Evolutionary conservation across 176 grass and related monocot genomes (phyloP), one percentile per base, ranked within the genome.

Genomic region (Zea mays): DNA sequence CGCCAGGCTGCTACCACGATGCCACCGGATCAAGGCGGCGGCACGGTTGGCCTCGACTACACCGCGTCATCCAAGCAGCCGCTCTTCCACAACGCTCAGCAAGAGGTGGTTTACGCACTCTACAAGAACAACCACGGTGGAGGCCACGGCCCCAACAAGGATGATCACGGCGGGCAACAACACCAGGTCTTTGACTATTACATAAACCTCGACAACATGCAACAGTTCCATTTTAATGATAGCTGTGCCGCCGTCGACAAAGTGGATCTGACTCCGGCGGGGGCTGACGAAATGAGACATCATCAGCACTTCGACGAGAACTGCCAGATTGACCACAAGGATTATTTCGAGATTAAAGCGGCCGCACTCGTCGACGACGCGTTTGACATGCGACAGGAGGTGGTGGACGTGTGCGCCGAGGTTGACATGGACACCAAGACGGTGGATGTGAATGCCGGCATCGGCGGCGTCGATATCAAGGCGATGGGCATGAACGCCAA

Each of bases 121-220:
- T 83, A 86, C n/a, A 14, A 34, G 5, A 73, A 19, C 17, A 63
- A 89, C 16, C 10, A 14, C 64, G n/a, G n/a, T 0, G n/a, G 21
- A 4, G 14, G 42, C 2, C n/a, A 81, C 4, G 73, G 47, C 65
- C 79, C 39, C 2, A 74, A 82, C 3, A 4, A 38, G 1, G 38
- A 85, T 5, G 54, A 85, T 11, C 63, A 81, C 3, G 74, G 59
- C 0, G 65, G 61, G 16, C 83, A 79, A 33, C 76, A 88, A 15
- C 85, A 78, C 8, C 59, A n/a, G n/a, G n/a, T 65, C 0, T 83
- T 76, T 3, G 83, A 83, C 41, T 90, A 86, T 67, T 90, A 81
- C 33, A 2, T 35, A 8, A 79, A 81, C 0, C 35, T 86, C 8
- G 65, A 83, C 15, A 34, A 17, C 10, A 83, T 87, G 50, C 74